A percentile compares a stretch with the other conserved stretches of the same genome.
These are phyloP conservation scores for Eucalyptus marginata DNA, from an alignment of 345 rosid genomes.

Conservation along the genomic window DNA sequence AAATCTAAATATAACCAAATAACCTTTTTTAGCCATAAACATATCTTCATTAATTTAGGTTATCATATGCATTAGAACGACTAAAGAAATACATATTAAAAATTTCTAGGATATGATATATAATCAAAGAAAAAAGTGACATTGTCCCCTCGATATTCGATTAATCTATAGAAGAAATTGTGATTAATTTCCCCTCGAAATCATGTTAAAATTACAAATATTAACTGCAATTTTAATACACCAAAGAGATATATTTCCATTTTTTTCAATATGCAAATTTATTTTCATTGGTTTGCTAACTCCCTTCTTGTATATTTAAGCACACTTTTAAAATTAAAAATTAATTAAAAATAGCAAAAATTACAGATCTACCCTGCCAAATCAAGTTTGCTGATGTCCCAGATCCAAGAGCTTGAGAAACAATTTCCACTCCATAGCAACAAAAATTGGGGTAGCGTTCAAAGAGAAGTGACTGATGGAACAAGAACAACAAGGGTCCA, in stretches of 20 bases:
- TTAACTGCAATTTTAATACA: background rate
- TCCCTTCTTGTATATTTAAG: background rate
- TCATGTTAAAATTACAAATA: background rate
- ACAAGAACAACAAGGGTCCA: background rate
- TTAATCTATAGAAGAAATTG: background rate
- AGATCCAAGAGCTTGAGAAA: background rate
- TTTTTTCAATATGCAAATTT: background rate
- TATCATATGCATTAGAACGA: background rate
- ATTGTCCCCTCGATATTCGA: background rate
- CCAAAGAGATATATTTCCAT: background rate
- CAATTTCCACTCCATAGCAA: background rate
- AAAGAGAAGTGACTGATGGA: background rate
- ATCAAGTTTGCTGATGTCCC: background rate
- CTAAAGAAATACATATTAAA: background rate
- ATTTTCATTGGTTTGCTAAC: background rate
- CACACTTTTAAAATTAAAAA: background rate
- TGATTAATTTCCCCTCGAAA: background rate
- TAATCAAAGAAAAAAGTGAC: background rate
- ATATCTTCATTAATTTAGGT: background rate
- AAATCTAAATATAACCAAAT: background rate
- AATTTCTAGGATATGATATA: background rate
- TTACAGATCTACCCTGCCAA: background rate
- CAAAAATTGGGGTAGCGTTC: background rate
- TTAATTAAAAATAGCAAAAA: background rate
- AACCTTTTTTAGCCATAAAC: background rate